Conservation (phyloP, 805 yeast genomes). For the Lachancea nothofagi region DNA sequence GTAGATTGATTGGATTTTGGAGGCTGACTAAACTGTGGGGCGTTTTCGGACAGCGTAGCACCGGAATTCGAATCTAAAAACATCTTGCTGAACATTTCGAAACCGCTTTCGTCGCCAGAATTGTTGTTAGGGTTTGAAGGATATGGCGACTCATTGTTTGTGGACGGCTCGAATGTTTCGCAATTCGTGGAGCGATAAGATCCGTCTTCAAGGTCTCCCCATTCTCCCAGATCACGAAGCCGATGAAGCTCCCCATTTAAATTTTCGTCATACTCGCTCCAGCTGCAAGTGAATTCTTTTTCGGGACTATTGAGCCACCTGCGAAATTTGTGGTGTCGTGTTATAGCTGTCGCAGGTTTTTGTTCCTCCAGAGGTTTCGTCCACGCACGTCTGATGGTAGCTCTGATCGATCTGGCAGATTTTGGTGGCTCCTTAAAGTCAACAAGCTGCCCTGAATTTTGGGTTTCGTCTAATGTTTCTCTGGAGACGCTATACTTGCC, state of each 20-base stretch:
- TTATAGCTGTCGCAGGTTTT: background rate
- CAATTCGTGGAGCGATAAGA: too few species aligned
- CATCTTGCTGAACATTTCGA: conserved; percentile 6
- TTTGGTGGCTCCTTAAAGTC: conserved; percentile 5
- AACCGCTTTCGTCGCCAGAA: background rate
- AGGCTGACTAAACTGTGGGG: background rate
- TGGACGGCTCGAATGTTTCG: background rate
- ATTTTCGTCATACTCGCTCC: conserved; percentile 4
- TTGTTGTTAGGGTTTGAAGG: background rate
- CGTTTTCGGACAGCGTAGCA: conserved; percentile 2
- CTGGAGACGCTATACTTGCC: conserved; percentile 8
- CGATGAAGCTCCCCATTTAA: background rate
- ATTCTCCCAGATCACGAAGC: background rate
- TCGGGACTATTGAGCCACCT: conserved; percentile 7
- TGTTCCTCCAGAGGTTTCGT: background rate
- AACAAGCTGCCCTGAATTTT: background rate
- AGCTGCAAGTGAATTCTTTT: conserved; percentile 5
- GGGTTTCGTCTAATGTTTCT: conserved; percentile 7
- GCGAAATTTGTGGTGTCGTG: conserved; percentile 7
- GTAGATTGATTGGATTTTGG: background rate
- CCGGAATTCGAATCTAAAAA: conserved; percentile 5
- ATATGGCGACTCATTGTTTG: background rate
- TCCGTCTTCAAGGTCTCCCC: background rate
- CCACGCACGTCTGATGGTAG: conserved; percentile 1
- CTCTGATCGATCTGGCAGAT: conserved; percentile 3